Conservation (phyloP, 2,329 filamentous ascomycete species). For the Clonostachys chloroleuca region DNA sequence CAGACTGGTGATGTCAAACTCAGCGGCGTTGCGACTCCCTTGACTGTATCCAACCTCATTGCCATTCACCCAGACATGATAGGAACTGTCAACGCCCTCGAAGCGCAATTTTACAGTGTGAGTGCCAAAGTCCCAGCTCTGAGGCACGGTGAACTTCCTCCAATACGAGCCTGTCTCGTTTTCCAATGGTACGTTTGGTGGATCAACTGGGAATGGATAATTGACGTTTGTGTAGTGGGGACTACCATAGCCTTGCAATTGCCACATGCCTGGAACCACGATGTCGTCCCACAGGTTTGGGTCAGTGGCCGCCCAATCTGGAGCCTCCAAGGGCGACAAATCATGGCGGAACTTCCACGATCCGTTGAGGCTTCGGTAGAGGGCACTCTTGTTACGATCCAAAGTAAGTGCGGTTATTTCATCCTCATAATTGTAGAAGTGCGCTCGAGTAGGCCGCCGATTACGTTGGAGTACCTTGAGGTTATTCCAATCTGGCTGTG, state of each 20-base stretch:
- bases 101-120: conserved; percentile 55
- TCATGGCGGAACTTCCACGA: conserved; percentile 29
- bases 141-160: conserved; percentile 47
- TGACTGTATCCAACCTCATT: conserved; percentile 62
- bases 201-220: conserved; percentile 24
- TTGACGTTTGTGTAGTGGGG: conserved; percentile 67
- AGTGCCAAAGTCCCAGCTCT: conserved; percentile 33
- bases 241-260: conserved; percentile 61
- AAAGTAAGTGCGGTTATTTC: conserved; percentile 40
- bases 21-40: conserved; percentile 62
- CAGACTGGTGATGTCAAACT: conserved; percentile 60
- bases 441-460: conserved; percentile 49
- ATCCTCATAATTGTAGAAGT: conserved; percentile 48
- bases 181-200: conserved; percentile 56
- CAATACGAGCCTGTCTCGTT: conserved; percentile 64
- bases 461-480: conserved; percentile 55
- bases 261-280: conserved; percentile 65
- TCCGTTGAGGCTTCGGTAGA: conserved; percentile 33
- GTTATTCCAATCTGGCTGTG: conserved; percentile 57
- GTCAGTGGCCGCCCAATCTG: conserved; percentile 6
- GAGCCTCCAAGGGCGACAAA: conserved; percentile 19
- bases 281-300: conserved; percentile 30
- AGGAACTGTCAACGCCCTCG: conserved; percentile 68
- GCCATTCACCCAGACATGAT: conserved; percentile 66
- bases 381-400: not conserved